Conservation (phyloP, 2,329 filamentous ascomycete genomes). For the Alternaria atra region DNA sequence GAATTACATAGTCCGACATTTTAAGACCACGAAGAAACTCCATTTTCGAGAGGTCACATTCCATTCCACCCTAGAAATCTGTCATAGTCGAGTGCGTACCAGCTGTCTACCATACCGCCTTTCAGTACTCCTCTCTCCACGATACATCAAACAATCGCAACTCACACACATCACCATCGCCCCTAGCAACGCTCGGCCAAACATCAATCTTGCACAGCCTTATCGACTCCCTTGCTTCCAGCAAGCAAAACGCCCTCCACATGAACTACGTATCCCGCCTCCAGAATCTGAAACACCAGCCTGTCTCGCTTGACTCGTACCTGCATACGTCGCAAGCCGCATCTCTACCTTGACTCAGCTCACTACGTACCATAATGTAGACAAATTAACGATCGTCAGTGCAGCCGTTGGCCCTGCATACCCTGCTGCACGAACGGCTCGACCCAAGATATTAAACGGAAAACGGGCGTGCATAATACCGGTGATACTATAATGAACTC, state of each 20-base stretch:
- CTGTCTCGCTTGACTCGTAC: conserved; percentile 7
- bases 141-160: background rate
- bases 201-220: conserved; percentile 3
- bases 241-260: background rate
- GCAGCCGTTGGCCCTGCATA: background rate
- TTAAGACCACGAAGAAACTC: background rate
- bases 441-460: background rate
- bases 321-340: background rate
- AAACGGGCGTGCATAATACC: background rate
- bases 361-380: background rate
- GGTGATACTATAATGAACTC: background rate
- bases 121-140: background rate
- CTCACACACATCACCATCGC: background rate
- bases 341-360: background rate
- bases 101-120: background rate
- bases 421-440: background rate
- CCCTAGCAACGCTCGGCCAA: conserved; percentile 8
- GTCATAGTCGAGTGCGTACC: background rate
- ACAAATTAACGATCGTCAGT: conserved; percentile 3
- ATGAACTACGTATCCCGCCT: background rate
- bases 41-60: background rate
- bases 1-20: background rate
- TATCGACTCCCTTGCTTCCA: background rate
- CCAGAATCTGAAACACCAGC: conserved; percentile 3
- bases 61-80: background rate